Percentiles rank a stretch among this genome's conserved stretches.
Evolutionary conservation across 306 rosid species (phyloP).

Genomic region (Cercis canadensis): DNA sequence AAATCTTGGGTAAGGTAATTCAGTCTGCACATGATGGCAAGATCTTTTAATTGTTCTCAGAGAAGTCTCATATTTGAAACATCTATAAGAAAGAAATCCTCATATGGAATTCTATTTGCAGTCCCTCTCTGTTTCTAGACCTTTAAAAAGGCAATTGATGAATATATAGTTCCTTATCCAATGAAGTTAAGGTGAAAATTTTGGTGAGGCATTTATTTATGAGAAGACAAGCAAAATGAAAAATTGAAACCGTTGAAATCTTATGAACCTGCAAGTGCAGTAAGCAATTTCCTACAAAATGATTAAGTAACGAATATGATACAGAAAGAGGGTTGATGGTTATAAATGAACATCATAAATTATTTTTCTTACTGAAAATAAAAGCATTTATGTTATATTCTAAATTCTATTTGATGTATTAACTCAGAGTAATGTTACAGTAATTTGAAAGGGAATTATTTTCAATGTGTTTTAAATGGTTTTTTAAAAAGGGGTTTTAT

Average conservation of each 20-base stretch:
- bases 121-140: no score
- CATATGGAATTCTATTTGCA: no score
- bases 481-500: no score
- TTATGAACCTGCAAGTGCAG: neutral
- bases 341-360: neutral
- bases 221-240: constrained; percentile 7
- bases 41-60: constrained; percentile 31
- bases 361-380: neutral
- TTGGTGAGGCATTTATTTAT: no score
- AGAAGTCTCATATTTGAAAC: neutral
- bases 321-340: neutral
- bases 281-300: neutral
- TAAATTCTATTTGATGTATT: neutral
- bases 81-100: no score
- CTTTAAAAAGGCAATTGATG: no score
- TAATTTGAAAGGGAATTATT: neutral
- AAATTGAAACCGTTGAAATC: constrained; percentile 13
- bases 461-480: neutral
- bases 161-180: neutral
- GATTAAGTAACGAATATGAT: neutral
- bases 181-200: neutral
- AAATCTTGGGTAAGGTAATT: constrained; percentile 13
- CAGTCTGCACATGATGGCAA: constrained; percentile 21
- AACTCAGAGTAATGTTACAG: neutral
- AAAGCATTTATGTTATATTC: neutral